Evolutionary conservation across 2,329 filamentous ascomycete species (phyloP).

Genomic region (Botrytis byssoidea): DNA sequence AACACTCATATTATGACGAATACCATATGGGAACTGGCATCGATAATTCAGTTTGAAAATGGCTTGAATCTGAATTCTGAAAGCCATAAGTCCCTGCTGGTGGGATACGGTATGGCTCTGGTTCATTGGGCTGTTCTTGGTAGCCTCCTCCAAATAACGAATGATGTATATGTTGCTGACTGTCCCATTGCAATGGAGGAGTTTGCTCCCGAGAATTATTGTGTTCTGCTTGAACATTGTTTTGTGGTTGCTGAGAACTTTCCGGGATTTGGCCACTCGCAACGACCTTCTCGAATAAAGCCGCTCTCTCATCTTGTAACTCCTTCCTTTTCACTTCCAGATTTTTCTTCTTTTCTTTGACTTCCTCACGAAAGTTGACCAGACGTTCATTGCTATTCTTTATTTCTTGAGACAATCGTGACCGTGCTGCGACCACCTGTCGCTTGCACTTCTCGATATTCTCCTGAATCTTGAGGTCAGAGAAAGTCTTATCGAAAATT

Average conservation of each 20-base stretch:
- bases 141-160: conserved; percentile 7
- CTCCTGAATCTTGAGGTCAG: conserved; percentile 51
- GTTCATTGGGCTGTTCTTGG: not conserved
- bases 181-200: not conserved
- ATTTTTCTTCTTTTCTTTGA: not conserved
- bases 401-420: conserved; percentile 8
- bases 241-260: not conserved
- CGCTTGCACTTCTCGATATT: conserved; percentile 46
- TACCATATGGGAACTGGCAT: conserved; percentile 11
- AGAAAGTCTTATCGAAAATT: conserved; percentile 54
- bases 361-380: not conserved
- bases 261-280: not conserved
- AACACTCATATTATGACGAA: not conserved
- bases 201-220: not conserved
- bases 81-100: conserved; percentile 6
- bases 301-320: conserved; percentile 11
- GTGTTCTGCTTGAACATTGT: not conserved
- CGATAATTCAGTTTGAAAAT: not conserved
- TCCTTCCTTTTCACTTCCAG: conserved; percentile 1
- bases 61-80: not conserved
- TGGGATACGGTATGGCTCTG: not conserved
- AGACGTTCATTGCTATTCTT: conserved; percentile 6
- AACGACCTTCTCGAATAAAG: not conserved
- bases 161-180: conserved; percentile 15
- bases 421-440: conserved; percentile 2